A percentile compares a stretch with the other conserved stretches of the same genome.
phyloP scores from a whole-genome alignment of 306 rosid genomes.

The Fragaria nilgerrensis region DNA sequence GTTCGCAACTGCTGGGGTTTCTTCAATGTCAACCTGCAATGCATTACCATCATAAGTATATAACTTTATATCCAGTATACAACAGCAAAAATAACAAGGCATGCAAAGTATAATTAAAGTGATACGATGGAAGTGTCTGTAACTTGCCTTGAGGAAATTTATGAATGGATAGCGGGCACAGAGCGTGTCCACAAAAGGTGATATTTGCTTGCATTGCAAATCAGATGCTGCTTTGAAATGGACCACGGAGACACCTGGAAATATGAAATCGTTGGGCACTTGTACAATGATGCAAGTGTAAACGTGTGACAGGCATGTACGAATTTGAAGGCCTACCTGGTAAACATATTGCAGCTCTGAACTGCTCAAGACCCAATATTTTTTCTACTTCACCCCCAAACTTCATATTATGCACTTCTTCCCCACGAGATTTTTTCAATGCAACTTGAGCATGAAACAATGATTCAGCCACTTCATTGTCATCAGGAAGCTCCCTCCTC shows the following conservation, averaged over 20 bases:
- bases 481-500: slow-evolving; percentile 70
- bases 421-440: slow-evolving; percentile 88
- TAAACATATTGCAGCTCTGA: slow-evolving; percentile 68
- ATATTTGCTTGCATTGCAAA: slow-evolving; percentile 67
- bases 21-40: slow-evolving; percentile 72
- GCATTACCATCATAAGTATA: slow-evolving; percentile 25
- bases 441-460: slow-evolving; percentile 82
- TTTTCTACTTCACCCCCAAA: slow-evolving; percentile 90
- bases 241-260: slow-evolving; percentile 75
- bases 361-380: slow-evolving; percentile 75
- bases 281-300: background rate
- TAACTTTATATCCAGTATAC: slow-evolving; percentile 6
- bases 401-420: slow-evolving; percentile 75
- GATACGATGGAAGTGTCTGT: background rate
- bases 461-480: slow-evolving; percentile 84
- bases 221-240: slow-evolving; percentile 74
- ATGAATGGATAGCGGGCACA: slow-evolving; percentile 80
- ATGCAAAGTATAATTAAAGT: background rate
- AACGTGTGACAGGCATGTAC: background rate
- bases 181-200: slow-evolving; percentile 67
- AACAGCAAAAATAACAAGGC: background rate
- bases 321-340: slow-evolving; percentile 44
- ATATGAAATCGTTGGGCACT: background rate
- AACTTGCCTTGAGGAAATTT: slow-evolving; percentile 78
- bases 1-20: slow-evolving; percentile 54